Conservation (phyloP, 2,329 filamentous ascomycete genomes). For the Penicillium sp. region DNA sequence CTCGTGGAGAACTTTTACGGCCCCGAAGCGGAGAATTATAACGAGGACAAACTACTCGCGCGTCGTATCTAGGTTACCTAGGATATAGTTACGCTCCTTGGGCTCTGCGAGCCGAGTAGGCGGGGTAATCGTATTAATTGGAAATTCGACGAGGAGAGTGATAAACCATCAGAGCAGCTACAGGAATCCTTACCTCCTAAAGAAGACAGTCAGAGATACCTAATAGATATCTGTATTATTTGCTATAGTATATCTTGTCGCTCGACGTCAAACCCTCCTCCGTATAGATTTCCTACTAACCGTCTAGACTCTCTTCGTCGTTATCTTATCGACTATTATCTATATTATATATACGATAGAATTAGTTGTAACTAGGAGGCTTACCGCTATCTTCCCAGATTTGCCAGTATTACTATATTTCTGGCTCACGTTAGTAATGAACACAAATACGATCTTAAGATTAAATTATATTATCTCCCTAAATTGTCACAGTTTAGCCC, state of each 20-base stretch:
- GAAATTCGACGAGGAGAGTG: slow-evolving; percentile 12
- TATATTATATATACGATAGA: slow-evolving; percentile 16
- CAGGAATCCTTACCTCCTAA: slow-evolving; percentile 13
- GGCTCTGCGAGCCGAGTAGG: slow-evolving; percentile 24
- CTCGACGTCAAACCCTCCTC: slow-evolving; percentile 24
- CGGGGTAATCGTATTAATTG: slow-evolving; percentile 26
- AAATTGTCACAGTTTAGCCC: slow-evolving; percentile 4
- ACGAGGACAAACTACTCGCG: slow-evolving; percentile 26
- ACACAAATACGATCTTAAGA: slow-evolving; percentile 21
- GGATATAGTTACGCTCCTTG: slow-evolving; percentile 26
- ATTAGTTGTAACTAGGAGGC: slow-evolving; percentile 22
- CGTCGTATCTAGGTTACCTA: slow-evolving; percentile 28
- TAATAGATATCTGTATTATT: slow-evolving; percentile 28
- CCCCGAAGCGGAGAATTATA: slow-evolving; percentile 22
- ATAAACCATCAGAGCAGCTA: slow-evolving; percentile 8
- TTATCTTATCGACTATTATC: slow-evolving; percentile 25
- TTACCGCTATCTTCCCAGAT: slow-evolving; percentile 18
- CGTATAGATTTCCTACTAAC: slow-evolving; percentile 23
- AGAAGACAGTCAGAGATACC: slow-evolving; percentile 17
- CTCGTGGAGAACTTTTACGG: slow-evolving; percentile 30
- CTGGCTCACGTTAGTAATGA: slow-evolving; percentile 16
- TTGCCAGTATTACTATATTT: slow-evolving; percentile 20
- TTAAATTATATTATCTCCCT: slow-evolving; percentile 19
- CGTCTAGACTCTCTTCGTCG: slow-evolving; percentile 24
- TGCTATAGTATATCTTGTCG: slow-evolving; percentile 24